phyloP scores from a whole-genome alignment of 1,139 yeast species.

The Geotrichum bryndzae region DNA sequence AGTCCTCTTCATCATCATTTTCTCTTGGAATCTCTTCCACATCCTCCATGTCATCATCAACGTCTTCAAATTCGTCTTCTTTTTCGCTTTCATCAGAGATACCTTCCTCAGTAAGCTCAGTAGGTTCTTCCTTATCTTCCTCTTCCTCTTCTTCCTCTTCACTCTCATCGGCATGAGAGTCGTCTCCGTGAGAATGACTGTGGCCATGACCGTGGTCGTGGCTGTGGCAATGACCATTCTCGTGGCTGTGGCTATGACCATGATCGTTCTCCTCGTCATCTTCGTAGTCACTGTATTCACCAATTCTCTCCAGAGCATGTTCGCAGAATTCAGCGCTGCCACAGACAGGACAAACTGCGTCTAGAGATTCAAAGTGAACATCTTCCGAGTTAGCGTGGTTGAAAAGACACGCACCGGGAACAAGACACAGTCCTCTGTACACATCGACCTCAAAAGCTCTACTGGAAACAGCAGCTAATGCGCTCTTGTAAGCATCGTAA shows the following conservation, averaged over 20 bases:
- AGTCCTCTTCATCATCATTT: constrained; percentile 22
- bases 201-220: constrained; percentile 1
- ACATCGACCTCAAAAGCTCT: constrained; percentile 77
- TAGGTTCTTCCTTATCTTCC: constrained; percentile 4
- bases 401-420: constrained; percentile 88
- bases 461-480: constrained; percentile 49
- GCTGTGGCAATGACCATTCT: constrained; percentile 9
- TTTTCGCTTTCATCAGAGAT: constrained; percentile 22
- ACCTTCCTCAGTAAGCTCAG: constrained; percentile 25
- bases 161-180: constrained; percentile 20
- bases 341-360: constrained; percentile 65
- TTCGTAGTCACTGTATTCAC: constrained; percentile 23
- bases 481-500: constrained; percentile 31
- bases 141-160: constrained; percentile 22
- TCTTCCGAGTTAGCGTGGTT: constrained; percentile 58
- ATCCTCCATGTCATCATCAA: constrained; percentile 30
- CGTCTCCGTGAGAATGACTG: constrained; percentile 3
- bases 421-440: constrained; percentile 67
- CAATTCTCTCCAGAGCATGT: constrained; percentile 24
- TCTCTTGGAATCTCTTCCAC: constrained; percentile 20
- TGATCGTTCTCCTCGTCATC: constrained; percentile 21
- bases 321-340: constrained; percentile 50
- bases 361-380: constrained; percentile 69
- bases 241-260: constrained; percentile 5
- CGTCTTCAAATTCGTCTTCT: constrained; percentile 30